Base-by-base conservation (phyloP, 2,329 filamentous ascomycete species). In the Dothistroma septosporum region DNA sequence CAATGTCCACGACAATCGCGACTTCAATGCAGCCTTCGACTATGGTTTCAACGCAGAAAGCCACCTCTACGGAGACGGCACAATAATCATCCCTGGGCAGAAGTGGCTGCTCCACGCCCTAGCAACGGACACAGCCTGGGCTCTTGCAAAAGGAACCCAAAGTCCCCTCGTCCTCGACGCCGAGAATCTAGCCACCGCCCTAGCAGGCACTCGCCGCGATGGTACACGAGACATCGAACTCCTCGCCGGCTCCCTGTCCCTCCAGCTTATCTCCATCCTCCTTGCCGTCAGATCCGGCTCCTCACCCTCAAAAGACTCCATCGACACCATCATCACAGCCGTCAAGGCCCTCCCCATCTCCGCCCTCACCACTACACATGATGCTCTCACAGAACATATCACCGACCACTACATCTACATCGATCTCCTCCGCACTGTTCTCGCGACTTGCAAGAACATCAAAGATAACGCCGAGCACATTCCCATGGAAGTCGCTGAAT, bases 21-120 rank as follows among this genome's bases (percentile, higher is more conserved):
- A 75, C 61, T 75, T 74, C 62, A 64, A 68, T 28, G 71, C 69
- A 4, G 66, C 72, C 1, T 75, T 74, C 57, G 64, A 74, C 57
- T 72, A 69, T 57, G 70, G 71, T 52, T 70, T 67, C 63, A 66
- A 69, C 44, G 66, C 70, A 53, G 72, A 73, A 58, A 61, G 57
- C 21, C 63, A 64, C 8, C 60, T 73, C 9, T 66, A 70, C 48
- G 60, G 53, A 10, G 54, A 63, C 10, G 61, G 58, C 4, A 55
- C 61, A 1, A 44, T 35, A 21, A 46, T 19, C 4, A 1, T 64
- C 9, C 62, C 63, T 10, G 69, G 64, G 10, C 55, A 64, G 33
- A 33, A 49, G 1, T 70, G 66, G 64, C 48, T 73, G 9, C 54
- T 71, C 4, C 61, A 54, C 44, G 61, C 59, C 12, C 65, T 74